These are phyloP conservation scores for Solanum lignicaule DNA, from an alignment of 257 asterid genomes.

Conservation along the genomic window DNA sequence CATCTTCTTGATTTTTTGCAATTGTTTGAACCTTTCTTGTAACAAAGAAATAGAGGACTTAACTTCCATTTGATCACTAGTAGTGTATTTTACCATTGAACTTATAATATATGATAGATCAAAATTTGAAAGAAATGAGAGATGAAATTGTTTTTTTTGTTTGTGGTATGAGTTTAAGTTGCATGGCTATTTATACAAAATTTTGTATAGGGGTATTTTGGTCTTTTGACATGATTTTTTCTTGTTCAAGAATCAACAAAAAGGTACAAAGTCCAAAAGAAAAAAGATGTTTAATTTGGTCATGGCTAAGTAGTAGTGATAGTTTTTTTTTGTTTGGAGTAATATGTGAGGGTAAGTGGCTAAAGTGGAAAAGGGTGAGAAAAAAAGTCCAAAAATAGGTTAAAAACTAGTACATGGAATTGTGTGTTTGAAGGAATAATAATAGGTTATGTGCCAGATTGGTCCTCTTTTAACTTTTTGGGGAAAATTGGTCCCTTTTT, in stretches of 20 bases:
- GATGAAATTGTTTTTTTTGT: neutral
- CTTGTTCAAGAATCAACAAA: constrained; percentile 34
- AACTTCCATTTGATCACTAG: neutral
- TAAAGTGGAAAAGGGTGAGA: constrained; percentile 26
- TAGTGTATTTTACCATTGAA: neutral
- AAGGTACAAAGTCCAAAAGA: constrained; percentile 43
- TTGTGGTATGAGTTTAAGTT: neutral
- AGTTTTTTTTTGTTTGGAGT: constrained; percentile 1
- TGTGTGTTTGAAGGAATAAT: constrained; percentile 69
- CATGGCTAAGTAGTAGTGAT: constrained; percentile 35
- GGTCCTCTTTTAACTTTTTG: constrained; percentile 24
- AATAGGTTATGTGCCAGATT: constrained; percentile 34
- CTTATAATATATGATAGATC: neutral
- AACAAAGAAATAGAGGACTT: constrained; percentile 22
- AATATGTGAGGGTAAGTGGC: constrained; percentile 16
- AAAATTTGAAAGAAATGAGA: neutral
- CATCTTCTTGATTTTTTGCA: constrained; percentile 21
- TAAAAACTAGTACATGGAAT: constrained; percentile 51
- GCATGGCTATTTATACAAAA: neutral
- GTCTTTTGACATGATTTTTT: neutral
- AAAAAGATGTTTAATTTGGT: constrained; percentile 21
- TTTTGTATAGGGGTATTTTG: neutral
- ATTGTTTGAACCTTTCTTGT: constrained; percentile 25
- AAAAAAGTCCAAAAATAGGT: constrained; percentile 38
- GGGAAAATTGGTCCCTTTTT: constrained; percentile 29